Conservation (phyloP, 2,329 filamentous ascomycete species). For the Talaromyces marneffei region DNA sequence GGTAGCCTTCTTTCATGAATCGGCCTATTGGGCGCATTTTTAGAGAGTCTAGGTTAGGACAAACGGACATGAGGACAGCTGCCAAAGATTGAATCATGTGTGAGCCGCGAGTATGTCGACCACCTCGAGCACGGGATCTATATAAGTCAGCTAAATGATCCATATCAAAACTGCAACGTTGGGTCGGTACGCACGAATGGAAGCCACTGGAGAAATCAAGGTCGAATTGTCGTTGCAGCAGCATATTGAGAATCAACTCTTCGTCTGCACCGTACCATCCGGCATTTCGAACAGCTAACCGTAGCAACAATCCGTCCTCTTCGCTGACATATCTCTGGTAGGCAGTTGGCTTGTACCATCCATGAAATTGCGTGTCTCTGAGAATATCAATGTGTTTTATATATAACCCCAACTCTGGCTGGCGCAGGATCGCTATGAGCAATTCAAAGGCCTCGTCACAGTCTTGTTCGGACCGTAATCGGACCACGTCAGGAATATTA, state of each 20-base stretch:
- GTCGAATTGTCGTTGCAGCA: conserved; percentile 12
- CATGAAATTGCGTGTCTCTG: conserved; percentile 11
- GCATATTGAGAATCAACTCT: conserved; percentile 13
- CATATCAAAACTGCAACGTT: too few species aligned
- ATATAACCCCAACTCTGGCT: conserved; percentile 9
- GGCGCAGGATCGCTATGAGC: conserved; percentile 7
- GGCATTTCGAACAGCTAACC: conserved; percentile 10
- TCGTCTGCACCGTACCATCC: conserved; percentile 12
- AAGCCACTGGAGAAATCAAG: conserved; percentile 11
- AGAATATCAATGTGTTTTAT: conserved; percentile 12
- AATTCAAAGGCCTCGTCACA: conserved; percentile 10
- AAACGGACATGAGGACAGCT: conserved; percentile 13
- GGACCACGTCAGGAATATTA: conserved; percentile 6
- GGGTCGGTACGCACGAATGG: conserved; percentile 10
- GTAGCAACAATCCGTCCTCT: conserved; percentile 6
- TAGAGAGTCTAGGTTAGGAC: conserved; percentile 11
- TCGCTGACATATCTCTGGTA: conserved; percentile 8
- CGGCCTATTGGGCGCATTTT: conserved; percentile 12
- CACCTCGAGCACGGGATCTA: conserved; percentile 11
- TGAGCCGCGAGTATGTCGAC: conserved; percentile 13
- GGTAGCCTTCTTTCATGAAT: conserved; percentile 7
- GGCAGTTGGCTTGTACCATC: conserved; percentile 8
- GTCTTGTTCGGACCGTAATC: conserved; percentile 13
- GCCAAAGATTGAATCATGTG: conserved; percentile 13
- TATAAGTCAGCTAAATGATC: background rate